These are phyloP conservation scores for Picea sitchensis DNA, from an alignment of 75 land plant genomes.

Conservation along the genomic window DNA sequence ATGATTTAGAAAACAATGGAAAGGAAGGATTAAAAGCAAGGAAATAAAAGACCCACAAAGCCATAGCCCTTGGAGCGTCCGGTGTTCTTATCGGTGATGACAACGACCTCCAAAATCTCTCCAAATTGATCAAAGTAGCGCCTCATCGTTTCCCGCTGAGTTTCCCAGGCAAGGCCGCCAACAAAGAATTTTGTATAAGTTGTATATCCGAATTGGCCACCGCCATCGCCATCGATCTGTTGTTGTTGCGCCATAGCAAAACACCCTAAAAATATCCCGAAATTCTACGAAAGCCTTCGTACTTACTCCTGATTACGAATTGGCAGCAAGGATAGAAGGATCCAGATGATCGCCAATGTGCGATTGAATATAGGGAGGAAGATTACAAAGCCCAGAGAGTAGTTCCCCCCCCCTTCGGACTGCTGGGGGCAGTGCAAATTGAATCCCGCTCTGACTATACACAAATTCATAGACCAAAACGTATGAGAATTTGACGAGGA, in stretches of 20 bases:
- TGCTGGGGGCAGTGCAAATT: no score
- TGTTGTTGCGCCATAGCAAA: background rate
- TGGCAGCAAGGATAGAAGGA: no score
- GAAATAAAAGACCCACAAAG: conserved; percentile 39
- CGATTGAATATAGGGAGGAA: no score
- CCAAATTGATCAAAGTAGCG: conserved; percentile 84
- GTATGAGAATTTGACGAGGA: conserved; percentile 2
- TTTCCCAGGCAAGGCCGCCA: conserved; percentile 88
- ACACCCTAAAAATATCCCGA: no score
- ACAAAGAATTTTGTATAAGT: conserved; percentile 85
- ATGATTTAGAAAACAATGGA: no score
- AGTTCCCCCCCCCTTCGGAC: no score
- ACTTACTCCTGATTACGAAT: no score
- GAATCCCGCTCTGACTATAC: background rate
- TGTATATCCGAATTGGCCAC: conserved; percentile 41
- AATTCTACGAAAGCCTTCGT: no score
- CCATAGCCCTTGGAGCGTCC: conserved; percentile 91
- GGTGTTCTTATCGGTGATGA: conserved; percentile 82
- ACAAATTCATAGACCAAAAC: background rate
- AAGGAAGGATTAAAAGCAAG: no score
- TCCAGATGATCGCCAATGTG: no score
- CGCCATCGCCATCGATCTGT: background rate
- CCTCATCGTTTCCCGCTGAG: conserved; percentile 73
- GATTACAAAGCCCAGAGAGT: no score
- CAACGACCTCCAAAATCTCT: conserved; percentile 84